Percentiles rank a stretch among this genome's conserved stretches.
Conservation (phyloP, 306 rosid species). For the Cucurbita argyrosperma region DNA sequence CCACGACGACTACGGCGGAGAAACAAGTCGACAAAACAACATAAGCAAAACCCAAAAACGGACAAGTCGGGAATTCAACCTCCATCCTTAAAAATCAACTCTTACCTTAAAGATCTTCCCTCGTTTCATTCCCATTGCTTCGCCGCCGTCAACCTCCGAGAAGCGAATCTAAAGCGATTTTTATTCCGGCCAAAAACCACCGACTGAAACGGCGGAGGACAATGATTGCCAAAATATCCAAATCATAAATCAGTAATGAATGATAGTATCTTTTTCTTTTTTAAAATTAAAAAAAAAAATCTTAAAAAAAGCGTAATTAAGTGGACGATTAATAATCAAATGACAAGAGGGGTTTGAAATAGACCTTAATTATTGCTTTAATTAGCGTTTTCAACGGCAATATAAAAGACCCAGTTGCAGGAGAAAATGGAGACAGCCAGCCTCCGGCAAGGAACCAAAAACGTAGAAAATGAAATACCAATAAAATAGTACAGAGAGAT, state of each 20-base stretch:
- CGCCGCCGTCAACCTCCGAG: not conserved
- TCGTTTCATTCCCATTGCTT: constrained; percentile 43
- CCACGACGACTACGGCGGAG: constrained; percentile 44
- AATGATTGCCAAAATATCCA: not conserved
- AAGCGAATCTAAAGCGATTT: not conserved
- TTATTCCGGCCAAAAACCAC: not conserved
- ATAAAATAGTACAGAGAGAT: not conserved
- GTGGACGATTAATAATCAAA: not conserved
- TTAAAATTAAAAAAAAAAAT: too few relatives aligned
- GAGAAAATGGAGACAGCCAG: constrained; percentile 41
- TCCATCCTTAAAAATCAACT: not conserved
- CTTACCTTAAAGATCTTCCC: constrained; percentile 49
- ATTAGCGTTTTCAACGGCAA: constrained; percentile 36
- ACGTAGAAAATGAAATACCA: not conserved
- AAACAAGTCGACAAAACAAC: not conserved
- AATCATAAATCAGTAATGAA: not conserved
- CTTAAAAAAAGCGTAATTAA: not conserved
- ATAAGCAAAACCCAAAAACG: not conserved
- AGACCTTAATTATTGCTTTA: not conserved
- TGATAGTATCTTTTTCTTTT: not conserved
- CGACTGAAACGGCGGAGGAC: constrained; percentile 6
- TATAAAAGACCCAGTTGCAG: constrained; percentile 58
- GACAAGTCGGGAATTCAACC: not conserved
- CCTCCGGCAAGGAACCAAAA: not conserved
- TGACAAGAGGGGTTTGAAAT: not conserved